Conservation (phyloP, 2,329 filamentous ascomycete genomes). For the Epichloe sylvatica region DNA sequence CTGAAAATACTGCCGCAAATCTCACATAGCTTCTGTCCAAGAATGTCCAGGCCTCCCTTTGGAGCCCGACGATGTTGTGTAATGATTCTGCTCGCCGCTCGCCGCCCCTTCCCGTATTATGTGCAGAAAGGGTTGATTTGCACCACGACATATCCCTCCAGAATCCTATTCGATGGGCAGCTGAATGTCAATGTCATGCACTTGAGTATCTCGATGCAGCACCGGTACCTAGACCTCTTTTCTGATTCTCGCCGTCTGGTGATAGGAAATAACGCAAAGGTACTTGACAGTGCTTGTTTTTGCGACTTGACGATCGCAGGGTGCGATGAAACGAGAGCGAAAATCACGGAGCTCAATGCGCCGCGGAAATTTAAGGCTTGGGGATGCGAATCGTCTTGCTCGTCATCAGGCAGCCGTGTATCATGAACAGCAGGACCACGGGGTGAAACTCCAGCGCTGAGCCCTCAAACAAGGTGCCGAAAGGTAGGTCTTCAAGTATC, state of each 20-base stretch:
- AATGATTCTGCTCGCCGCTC: not conserved
- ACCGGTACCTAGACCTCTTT: not conserved
- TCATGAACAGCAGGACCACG: constrained; percentile 60
- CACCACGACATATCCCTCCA: not conserved
- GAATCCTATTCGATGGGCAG: too few species aligned
- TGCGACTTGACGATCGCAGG: not conserved
- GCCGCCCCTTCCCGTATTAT: not conserved
- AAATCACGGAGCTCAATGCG: not conserved
- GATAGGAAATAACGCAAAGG: not conserved
- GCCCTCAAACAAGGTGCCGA: constrained; percentile 55
- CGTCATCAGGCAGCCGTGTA: constrained; percentile 90
- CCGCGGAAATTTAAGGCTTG: constrained; percentile 47
- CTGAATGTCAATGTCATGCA: not conserved
- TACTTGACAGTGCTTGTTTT: not conserved
- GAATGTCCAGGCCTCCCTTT: not conserved
- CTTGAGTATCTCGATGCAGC: not conserved
- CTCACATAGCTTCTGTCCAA: not conserved
- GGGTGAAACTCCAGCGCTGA: constrained; percentile 73
- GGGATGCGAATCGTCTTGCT: constrained; percentile 91
- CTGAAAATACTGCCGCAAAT: not conserved
- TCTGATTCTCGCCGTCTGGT: not conserved
- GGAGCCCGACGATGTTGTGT: not conserved
- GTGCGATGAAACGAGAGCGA: not conserved
- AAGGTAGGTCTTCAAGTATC: constrained; percentile 65
- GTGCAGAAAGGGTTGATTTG: not conserved